Evolutionary conservation across 805 yeast species (phyloP).

Genomic region (Metschnikowia sp.): DNA sequence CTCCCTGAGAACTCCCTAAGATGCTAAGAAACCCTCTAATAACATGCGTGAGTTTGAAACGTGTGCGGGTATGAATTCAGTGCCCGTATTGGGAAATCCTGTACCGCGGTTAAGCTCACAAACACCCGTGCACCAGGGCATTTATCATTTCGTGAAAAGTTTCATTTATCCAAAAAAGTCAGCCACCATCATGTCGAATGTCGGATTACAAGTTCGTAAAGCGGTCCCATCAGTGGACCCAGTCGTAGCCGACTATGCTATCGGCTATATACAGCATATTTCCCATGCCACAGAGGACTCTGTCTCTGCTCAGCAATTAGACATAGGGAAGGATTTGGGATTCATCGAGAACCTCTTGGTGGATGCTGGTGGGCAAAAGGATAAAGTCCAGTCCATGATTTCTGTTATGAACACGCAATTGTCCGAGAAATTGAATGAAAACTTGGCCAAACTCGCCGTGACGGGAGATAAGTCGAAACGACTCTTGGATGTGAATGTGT

Average conservation of each 20-base stretch:
- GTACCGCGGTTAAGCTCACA: too few relatives aligned
- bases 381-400: conserved; percentile 50
- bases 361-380: conserved; percentile 78
- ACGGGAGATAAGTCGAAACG: conserved; percentile 89
- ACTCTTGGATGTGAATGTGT: conserved; percentile 72
- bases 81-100: neutral
- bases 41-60: too few relatives aligned
- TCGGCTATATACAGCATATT: conserved; percentile 84
- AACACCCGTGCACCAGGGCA: neutral
- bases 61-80: too few relatives aligned
- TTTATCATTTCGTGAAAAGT: neutral
- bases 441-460: conserved; percentile 67
- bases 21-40: too few relatives aligned
- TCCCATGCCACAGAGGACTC: conserved; percentile 77
- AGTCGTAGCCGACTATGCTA: conserved; percentile 83
- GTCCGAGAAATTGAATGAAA: conserved; percentile 54
- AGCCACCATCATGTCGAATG: conserved; percentile 32
- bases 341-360: conserved; percentile 64
- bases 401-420: conserved; percentile 46
- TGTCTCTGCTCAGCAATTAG: conserved; percentile 70
- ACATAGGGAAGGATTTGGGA: conserved; percentile 61
- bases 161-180: too few relatives aligned
- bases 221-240: conserved; percentile 86
- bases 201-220: conserved; percentile 65
- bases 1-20: too few relatives aligned